Conservation (phyloP, 164 flowering plant genomes). For the Liquidambar formosana region DNA sequence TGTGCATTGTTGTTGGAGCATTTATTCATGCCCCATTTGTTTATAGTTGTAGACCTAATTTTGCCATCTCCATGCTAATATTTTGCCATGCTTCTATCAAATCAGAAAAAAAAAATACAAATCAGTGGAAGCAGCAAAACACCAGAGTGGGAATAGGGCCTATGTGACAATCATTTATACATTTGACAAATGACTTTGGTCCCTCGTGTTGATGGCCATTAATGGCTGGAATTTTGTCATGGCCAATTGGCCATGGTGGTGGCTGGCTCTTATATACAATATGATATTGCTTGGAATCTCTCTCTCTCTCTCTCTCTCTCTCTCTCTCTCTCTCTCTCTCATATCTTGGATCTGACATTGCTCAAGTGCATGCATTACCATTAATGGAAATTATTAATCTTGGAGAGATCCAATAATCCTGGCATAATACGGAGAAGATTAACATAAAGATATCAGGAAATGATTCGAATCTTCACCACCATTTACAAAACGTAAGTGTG, state of each 20-base stretch:
- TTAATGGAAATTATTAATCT: neutral
- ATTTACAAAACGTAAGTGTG: too few relatives aligned
- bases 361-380: conserved; percentile 9
- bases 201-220: conserved; percentile 1
- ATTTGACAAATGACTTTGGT: neutral
- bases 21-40: conserved; percentile 16
- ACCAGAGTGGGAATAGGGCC: neutral
- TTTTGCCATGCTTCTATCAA: too few relatives aligned
- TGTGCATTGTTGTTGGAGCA: conserved; percentile 18
- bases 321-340: neutral
- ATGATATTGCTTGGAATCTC: neutral
- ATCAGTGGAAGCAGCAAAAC: too few relatives aligned
- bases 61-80: too few relatives aligned
- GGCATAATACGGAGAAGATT: too few relatives aligned
- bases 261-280: neutral
- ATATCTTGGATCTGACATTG: conserved; percentile 7
- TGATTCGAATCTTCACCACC: too few relatives aligned
- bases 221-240: neutral
- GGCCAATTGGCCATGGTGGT: neutral
- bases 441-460: too few relatives aligned
- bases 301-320: neutral
- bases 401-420: too few relatives aligned
- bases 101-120: too few relatives aligned
- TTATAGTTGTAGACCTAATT: neutral
- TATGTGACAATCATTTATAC: neutral